Evolutionary conservation across 176 grass and related monocot genomes (phyloP).

Genomic region (Oryza meyeriana): DNA sequence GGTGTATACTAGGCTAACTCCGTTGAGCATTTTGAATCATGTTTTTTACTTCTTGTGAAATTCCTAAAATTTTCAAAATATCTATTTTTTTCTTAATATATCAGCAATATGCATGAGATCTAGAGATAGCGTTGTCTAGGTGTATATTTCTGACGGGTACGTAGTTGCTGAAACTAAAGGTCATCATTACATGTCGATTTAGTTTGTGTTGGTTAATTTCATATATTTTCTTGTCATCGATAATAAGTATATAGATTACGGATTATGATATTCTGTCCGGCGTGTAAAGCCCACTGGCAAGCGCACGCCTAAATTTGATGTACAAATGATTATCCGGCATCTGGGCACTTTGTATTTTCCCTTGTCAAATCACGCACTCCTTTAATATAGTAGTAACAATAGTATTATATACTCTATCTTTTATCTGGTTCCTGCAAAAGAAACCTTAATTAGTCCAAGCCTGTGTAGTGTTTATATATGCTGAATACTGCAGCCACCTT

Average conservation of each 20-base stretch:
- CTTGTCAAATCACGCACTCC: slow-evolving; percentile 17
- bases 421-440: neutral
- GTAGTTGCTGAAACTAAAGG: neutral
- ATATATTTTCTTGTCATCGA: neutral
- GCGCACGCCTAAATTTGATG: neutral
- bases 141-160: no score
- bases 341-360: neutral
- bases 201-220: neutral
- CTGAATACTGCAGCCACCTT: neutral
- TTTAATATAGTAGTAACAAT: neutral
- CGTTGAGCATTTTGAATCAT: no score
- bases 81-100: no score
- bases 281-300: slow-evolving; percentile 18
- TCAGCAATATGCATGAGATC: no score
- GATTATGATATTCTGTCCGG: slow-evolving; percentile 22
- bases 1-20: no score
- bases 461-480: neutral
- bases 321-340: neutral
- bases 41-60: no score
- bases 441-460: slow-evolving; percentile 2
- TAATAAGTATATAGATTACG: neutral
- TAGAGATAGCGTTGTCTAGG: neutral
- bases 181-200: neutral
- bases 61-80: no score
- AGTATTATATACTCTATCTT: neutral